Conservation (phyloP, 306 rosid species). For the Lathyrus oleraceus region DNA sequence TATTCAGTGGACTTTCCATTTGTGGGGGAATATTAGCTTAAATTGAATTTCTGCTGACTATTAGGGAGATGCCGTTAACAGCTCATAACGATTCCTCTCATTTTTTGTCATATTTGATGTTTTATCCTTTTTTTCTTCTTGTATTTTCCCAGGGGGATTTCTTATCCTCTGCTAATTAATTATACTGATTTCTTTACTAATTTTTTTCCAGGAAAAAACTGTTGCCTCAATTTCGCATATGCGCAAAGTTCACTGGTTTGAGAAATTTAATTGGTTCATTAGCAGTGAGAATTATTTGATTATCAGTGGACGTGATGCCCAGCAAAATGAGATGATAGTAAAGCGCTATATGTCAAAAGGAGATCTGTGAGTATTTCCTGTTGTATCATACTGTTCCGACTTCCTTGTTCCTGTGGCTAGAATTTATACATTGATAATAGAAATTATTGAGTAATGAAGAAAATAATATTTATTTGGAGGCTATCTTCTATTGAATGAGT, state of each 20-base stretch:
- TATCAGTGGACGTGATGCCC: conserved; percentile 99
- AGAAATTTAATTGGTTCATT: conserved; percentile 96
- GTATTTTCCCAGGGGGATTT: not conserved
- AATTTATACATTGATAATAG: conserved; percentile 17
- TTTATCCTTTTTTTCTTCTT: conserved; percentile 1
- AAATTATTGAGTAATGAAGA: conserved; percentile 19
- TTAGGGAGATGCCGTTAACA: conserved; percentile 29
- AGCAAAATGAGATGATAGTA: conserved; percentile 98
- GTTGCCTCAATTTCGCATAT: conserved; percentile 91
- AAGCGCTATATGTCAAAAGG: conserved; percentile 98
- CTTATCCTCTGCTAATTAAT: conserved; percentile 2
- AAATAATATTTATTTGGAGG: conserved; percentile 24
- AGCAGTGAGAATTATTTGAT: conserved; percentile 98
- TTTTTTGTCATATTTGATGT: not conserved
- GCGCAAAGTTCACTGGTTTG: conserved; percentile 99
- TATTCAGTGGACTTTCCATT: not conserved
- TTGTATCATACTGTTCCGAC: conserved; percentile 5
- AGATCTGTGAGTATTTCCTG: conserved; percentile 80
- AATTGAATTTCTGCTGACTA: conserved; percentile 1
- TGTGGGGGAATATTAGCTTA: conserved; percentile 19
- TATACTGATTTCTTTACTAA: conserved; percentile 28
- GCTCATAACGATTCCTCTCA: not conserved
- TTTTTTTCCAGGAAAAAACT: conserved; percentile 77
- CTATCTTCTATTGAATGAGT: conserved; percentile 16
- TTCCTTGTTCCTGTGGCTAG: conserved; percentile 10